Evolutionary conservation across 2,329 filamentous ascomycete genomes (phyloP).

Genomic region (Aspergillus fischeri): DNA sequence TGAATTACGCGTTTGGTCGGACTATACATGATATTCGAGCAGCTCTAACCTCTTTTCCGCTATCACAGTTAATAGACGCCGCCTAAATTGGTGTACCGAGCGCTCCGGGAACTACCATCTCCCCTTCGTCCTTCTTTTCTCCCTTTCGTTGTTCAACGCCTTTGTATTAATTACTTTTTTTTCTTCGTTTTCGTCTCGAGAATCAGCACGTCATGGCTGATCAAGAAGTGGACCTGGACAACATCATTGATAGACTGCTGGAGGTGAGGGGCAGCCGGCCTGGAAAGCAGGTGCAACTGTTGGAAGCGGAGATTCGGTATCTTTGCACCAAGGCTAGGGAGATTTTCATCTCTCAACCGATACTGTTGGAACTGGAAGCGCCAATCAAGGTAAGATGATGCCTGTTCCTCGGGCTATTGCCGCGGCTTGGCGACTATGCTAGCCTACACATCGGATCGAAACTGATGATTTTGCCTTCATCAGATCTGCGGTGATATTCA

Average conservation of each 20-base stretch:
- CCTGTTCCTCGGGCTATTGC: not conserved
- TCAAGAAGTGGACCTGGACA: conserved; percentile 94
- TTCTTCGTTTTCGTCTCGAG: conserved; percentile 25
- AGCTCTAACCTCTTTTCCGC: conserved; percentile 13
- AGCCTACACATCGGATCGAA: not conserved
- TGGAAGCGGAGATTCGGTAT: conserved; percentile 93
- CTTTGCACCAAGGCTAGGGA: conserved; percentile 98
- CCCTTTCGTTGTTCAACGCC: conserved; percentile 16
- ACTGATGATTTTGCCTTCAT: conserved; percentile 13
- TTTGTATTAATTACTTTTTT: conserved; percentile 18
- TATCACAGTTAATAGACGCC: conserved; percentile 29
- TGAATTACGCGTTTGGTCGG: conserved; percentile 12
- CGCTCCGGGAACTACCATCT: conserved; percentile 28
- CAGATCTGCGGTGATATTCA: conserved; percentile 99
- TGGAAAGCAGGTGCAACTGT: conserved; percentile 95
- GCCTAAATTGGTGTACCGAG: conserved; percentile 29
- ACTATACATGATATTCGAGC: not conserved
- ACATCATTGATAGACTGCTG: conserved; percentile 96
- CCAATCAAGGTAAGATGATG: conserved; percentile 82
- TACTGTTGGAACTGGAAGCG: conserved; percentile 93
- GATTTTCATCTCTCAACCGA: conserved; percentile 99
- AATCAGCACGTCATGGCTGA: conserved; percentile 62
- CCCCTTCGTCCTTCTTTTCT: conserved; percentile 23
- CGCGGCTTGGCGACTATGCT: not conserved
- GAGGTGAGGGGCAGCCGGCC: conserved; percentile 97